Evolutionary conservation across 148 eudicot species (phyloP).

Genomic region (Camellia sinensis): DNA sequence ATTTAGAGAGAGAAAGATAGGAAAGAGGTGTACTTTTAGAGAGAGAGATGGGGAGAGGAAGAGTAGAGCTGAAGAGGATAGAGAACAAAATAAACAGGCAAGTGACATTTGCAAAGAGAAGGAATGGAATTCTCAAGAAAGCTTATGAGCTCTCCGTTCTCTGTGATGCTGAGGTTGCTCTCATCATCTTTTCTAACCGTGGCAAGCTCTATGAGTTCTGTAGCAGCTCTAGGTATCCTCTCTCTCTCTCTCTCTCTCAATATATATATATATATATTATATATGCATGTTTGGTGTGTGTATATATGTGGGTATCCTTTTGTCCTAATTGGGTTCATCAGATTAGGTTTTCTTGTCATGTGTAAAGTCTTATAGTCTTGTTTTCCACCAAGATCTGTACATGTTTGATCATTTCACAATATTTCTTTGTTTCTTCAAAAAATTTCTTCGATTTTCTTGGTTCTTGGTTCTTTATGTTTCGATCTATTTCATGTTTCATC

Average conservation of each 20-base stretch:
- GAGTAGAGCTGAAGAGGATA: slow-evolving; percentile 54
- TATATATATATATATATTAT: neutral
- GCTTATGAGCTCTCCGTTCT: slow-evolving; percentile 56
- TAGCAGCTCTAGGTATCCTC: slow-evolving; percentile 35
- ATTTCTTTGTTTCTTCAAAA: too few relatives aligned
- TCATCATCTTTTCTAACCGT: slow-evolving; percentile 50
- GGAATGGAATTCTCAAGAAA: slow-evolving; percentile 56
- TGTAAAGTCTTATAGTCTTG: neutral
- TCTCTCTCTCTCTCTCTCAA: neutral
- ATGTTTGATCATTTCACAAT: neutral
- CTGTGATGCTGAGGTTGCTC: slow-evolving; percentile 59
- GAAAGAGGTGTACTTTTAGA: too few relatives aligned
- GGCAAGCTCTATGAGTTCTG: slow-evolving; percentile 53
- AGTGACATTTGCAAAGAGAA: slow-evolving; percentile 59
- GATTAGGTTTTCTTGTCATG: neutral
- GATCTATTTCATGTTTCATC: neutral
- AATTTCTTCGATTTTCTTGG: neutral
- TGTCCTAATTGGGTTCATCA: neutral
- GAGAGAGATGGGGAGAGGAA: slow-evolving; percentile 52
- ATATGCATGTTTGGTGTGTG: neutral
- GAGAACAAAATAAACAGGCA: slow-evolving; percentile 58
- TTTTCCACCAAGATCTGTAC: slow-evolving; percentile 2
- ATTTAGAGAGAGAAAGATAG: neutral
- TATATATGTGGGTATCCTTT: neutral
- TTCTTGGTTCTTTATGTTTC: neutral